Evolutionary conservation across 2,329 filamentous ascomycete species (phyloP).

Genomic region (Phaeosphaeriaceae sp.): DNA sequence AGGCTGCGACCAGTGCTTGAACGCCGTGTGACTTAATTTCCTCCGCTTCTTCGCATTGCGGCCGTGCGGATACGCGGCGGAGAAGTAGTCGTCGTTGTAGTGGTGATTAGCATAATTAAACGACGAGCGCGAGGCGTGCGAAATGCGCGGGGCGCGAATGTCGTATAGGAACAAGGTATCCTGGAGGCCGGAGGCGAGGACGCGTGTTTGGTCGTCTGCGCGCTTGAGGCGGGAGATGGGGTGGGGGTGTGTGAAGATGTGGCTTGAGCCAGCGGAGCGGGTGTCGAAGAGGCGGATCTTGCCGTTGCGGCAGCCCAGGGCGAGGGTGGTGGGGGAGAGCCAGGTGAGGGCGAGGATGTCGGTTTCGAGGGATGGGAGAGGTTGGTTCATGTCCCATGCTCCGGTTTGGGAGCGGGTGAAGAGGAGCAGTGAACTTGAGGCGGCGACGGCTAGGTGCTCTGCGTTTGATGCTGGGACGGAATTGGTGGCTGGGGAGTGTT

Average conservation of each 20-base stretch:
- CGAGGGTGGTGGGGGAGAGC: slow-evolving; percentile 39
- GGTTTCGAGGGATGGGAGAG: slow-evolving; percentile 13
- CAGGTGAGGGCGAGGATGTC: slow-evolving; percentile 46
- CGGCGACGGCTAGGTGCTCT: slow-evolving; percentile 43
- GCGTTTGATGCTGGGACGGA: slow-evolving; percentile 25
- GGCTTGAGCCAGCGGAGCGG: slow-evolving; percentile 30
- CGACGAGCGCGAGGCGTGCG: background rate
- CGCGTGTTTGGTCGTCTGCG: slow-evolving; percentile 32
- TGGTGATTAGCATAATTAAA: slow-evolving; percentile 12
- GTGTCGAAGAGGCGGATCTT: slow-evolving; percentile 43
- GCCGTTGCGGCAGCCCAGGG: slow-evolving; percentile 41
- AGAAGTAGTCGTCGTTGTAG: slow-evolving; percentile 24
- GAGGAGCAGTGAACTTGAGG: slow-evolving; percentile 31
- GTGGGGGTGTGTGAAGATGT: slow-evolving; percentile 34
- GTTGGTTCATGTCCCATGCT: slow-evolving; percentile 24
- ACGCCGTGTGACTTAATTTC: slow-evolving; percentile 12
- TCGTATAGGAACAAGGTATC: slow-evolving; percentile 42
- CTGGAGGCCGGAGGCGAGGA: slow-evolving; percentile 37
- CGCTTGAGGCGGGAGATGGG: slow-evolving; percentile 31
- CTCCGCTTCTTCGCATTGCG: slow-evolving; percentile 19
- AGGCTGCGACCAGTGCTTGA: slow-evolving; percentile 30
- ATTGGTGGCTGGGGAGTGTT: slow-evolving; percentile 12
- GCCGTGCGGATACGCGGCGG: slow-evolving; percentile 10
- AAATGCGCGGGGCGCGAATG: slow-evolving; percentile 28
- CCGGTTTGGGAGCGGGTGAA: slow-evolving; percentile 27